Conservation (phyloP, 768 basidiomycete species). For the Boletus vinaceobasis region DNA sequence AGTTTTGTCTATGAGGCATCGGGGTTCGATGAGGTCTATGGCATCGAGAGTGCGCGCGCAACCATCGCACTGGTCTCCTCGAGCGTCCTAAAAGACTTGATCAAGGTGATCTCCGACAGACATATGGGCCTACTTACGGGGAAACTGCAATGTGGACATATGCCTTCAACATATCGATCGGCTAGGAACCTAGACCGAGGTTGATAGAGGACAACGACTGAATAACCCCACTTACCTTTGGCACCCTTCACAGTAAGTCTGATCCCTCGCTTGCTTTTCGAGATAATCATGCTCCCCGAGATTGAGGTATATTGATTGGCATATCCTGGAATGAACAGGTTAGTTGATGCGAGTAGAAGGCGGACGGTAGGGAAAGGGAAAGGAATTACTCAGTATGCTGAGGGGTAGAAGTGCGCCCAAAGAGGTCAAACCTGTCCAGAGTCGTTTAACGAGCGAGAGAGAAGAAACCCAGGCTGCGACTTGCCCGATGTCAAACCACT, state of each 20-base stretch:
- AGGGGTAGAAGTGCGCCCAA: conserved; percentile 91
- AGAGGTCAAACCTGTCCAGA: conserved; percentile 78
- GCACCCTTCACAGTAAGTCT: conserved; percentile 94
- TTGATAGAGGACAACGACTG: conserved; percentile 4
- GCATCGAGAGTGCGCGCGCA: conserved; percentile 93
- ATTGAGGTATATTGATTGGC: conserved; percentile 85
- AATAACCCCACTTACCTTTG: conserved; percentile 51
- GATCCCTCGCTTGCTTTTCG: conserved; percentile 81
- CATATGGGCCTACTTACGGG: conserved; percentile 47
- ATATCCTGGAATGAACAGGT: conserved; percentile 53
- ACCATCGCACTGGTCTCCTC: conserved; percentile 96
- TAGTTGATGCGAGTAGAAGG: background rate
- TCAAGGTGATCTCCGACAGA: background rate
- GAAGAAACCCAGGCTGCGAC: conserved; percentile 11
- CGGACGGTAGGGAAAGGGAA: background rate
- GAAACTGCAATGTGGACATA: conserved; percentile 88
- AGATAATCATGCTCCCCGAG: conserved; percentile 75
- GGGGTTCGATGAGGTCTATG: conserved; percentile 89
- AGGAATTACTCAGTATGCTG: conserved; percentile 76
- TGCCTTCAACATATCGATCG: conserved; percentile 98
- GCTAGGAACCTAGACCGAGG: conserved; percentile 71
- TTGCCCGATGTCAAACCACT: conserved; percentile 96
- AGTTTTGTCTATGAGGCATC: conserved; percentile 81
- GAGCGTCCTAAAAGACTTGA: conserved; percentile 65
- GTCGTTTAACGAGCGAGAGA: background rate